phyloP scores from a whole-genome alignment of 2,329 filamentous ascomycete genomes.

The Monosporascus sp. region DNA sequence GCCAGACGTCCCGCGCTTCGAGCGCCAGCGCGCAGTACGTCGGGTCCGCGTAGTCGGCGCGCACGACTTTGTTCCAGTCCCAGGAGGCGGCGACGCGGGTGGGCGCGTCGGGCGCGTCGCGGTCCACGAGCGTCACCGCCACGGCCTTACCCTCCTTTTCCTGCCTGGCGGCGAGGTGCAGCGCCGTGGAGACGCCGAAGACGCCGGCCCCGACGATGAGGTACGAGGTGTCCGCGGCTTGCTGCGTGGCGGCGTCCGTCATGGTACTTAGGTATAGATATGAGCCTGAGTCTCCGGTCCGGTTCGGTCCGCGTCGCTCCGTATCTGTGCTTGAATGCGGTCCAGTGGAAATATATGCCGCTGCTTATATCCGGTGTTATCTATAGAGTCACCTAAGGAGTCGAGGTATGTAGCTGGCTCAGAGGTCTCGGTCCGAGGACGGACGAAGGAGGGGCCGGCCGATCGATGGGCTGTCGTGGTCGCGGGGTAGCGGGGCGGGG shows the following conservation, averaged over 20 bases:
- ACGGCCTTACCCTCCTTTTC: no score
- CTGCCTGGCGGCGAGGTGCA: slow-evolving; percentile 46
- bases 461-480: no score
- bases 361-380: no score
- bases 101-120: slow-evolving; percentile 44
- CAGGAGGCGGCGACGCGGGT: slow-evolving; percentile 55
- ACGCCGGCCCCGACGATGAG: slow-evolving; percentile 62
- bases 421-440: no score
- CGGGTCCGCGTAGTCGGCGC: slow-evolving; percentile 62
- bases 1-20: slow-evolving; percentile 57
- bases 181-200: slow-evolving; percentile 62
- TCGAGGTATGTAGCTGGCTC: no score
- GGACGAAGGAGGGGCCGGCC: no score
- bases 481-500: no score
- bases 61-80: slow-evolving; percentile 70
- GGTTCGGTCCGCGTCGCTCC: no score
- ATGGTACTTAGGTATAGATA: slow-evolving; percentile 2
- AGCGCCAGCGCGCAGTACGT: slow-evolving; percentile 60
- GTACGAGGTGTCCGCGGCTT: slow-evolving; percentile 28
- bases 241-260: background rate
- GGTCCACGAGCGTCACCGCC: slow-evolving; percentile 52
- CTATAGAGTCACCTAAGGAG: no score
- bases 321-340: no score
- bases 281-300: background rate
- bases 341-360: background rate